phyloP scores from a whole-genome alignment of 1,284 basidiomycete genomes.

The Malassezia restricta region DNA sequence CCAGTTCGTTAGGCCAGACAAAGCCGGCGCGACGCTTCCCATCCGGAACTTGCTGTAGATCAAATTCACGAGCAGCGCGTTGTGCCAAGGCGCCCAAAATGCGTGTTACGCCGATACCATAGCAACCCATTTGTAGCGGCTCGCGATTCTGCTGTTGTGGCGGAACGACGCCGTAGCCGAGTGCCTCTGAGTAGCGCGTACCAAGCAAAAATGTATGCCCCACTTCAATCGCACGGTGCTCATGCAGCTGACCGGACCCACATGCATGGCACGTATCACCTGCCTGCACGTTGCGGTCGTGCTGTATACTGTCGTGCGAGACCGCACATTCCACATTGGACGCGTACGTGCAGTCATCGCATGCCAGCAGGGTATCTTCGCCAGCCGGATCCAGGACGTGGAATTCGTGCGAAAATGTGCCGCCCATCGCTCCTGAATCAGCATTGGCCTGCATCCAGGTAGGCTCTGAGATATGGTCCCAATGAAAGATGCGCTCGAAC shows the following conservation, averaged over 20 bases:
- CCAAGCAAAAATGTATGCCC: conserved; percentile 47
- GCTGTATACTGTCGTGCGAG: conserved; percentile 4
- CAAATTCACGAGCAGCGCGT: conserved; percentile 10
- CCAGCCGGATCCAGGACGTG: conserved; percentile 42
- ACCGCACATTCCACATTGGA: conserved; percentile 45
- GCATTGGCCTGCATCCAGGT: conserved; percentile 21
- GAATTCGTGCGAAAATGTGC: conserved; percentile 45
- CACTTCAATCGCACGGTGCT: conserved; percentile 43
- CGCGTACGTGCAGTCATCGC: conserved; percentile 36
- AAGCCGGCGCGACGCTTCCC: conserved; percentile 17
- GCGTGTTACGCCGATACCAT: conserved; percentile 46
- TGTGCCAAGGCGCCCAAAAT: conserved; percentile 45
- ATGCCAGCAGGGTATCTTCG: conserved; percentile 45
- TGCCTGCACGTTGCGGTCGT: conserved; percentile 1
- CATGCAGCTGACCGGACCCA: conserved; percentile 14
- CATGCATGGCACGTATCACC: conserved; percentile 34
- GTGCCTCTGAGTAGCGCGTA: conserved; percentile 38
- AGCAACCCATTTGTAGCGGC: conserved; percentile 47
- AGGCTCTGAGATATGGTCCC: background rate
- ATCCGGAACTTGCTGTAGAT: background rate
- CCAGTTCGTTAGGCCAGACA: conserved; percentile 33
- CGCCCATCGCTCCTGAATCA: conserved; percentile 47
- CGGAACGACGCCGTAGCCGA: conserved; percentile 24
- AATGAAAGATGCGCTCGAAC: conserved; percentile 28
- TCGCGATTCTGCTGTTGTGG: background rate